These are phyloP conservation scores for Sicyos edulis DNA, from an alignment of 306 rosid species.

Conservation along the genomic window DNA sequence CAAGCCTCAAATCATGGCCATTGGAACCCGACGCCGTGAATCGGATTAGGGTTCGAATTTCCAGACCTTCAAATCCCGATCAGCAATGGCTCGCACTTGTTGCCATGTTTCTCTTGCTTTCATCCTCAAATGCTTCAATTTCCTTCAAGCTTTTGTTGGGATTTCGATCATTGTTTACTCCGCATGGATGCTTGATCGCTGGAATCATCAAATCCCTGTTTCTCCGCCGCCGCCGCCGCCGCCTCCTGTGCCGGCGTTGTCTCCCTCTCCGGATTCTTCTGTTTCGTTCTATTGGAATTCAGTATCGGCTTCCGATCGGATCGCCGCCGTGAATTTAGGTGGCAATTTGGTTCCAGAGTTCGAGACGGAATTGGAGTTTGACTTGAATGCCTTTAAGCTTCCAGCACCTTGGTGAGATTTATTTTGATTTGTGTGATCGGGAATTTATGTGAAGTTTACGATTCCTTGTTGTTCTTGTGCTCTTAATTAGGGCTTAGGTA, in stretches of 20 bases:
- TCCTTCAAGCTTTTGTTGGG: conserved; percentile 81
- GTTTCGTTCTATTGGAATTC: conserved; percentile 24
- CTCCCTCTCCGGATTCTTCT: conserved; percentile 40
- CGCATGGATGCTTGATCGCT: conserved; percentile 75
- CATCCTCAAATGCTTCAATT: conserved; percentile 63
- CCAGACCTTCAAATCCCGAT: neutral
- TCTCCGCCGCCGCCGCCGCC: conserved; percentile 44
- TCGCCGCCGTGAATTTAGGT: conserved; percentile 27
- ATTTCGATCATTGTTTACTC: conserved; percentile 68
- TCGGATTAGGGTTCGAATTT: conserved; percentile 15
- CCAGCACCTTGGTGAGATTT: conserved; percentile 71
- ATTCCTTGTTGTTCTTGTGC: neutral
- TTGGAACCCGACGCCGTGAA: neutral
- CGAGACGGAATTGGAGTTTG: conserved; percentile 26
- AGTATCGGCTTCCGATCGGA: conserved; percentile 19
- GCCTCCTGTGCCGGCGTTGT: conserved; percentile 17
- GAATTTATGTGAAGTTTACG: neutral
- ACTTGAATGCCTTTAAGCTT: conserved; percentile 42
- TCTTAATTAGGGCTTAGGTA: conserved; percentile 10
- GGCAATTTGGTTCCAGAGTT: conserved; percentile 32
- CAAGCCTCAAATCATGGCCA: too few species aligned
- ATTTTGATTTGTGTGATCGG: neutral
- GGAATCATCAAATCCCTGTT: conserved; percentile 50
- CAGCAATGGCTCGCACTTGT: conserved; percentile 51
- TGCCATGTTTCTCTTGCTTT: conserved; percentile 73